Evolutionary conservation across 1,139 yeast species (phyloP), one percentile per base, ranked within the genome.

Genomic region (Saccharomycopsis hybrid): DNA sequence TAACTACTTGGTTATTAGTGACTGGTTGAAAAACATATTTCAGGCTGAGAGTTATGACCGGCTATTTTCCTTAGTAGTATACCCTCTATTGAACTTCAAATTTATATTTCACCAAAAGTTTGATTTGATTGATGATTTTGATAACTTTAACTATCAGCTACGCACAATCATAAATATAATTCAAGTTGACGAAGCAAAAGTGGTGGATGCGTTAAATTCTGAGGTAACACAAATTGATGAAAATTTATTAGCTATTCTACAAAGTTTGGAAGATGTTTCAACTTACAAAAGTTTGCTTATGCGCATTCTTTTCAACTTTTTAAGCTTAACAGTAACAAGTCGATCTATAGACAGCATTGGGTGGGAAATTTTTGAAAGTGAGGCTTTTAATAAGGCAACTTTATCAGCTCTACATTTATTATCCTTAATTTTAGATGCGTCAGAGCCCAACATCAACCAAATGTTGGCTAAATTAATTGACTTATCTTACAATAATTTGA

Each of bases 261-360:
- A 35, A 8, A 41, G 42, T 11, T 29, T 27, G 54, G 62, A 64
- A 47, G 60, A 61, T 11, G 69, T 79, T 4, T 78, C 86, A 0
- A 80, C 85, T 0, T 84, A 83, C 60, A 80, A 81, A 56, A 74
- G 79, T 4, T 68, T 84, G 37, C 59, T 80, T 0, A 57, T 80
- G 18, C 66, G 69, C 39, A 64, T 77, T 1, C 57, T 81, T n/a
- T 65, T 71, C 46, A 75, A 70, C 47, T 78, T 80, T 50, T 59
- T 82, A 18, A 58, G 62, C 3, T 56, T 59, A 30, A 51, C 52
- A 27, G 42, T 53, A 3, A 24, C n/a, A n/a, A n/a, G n/a, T n/a
- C n/a, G n/a, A n/a, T n/a, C n/a, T n/a, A 18, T 35, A 2, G 66
- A 62, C 0, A 40, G 66, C 1, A 39, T 65, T 1, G 48, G 54